Evolutionary conservation across 768 basidiomycete species (phyloP), one percentile per base, ranked within the genome.

Genomic region (Hirschioporus abietinus): DNA sequence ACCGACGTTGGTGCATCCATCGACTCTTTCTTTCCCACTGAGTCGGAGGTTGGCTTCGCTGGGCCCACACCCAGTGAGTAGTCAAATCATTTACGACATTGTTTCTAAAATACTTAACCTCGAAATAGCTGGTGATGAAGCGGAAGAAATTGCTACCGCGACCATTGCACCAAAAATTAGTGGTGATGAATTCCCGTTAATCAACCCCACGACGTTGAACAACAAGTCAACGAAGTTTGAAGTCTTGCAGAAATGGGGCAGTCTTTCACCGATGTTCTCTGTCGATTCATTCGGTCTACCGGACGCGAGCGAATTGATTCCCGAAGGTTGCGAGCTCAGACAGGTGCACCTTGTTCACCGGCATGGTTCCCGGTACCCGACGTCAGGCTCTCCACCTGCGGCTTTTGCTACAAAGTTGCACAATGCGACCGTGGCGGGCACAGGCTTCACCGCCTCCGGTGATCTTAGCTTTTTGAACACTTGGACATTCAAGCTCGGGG

Each of bases 221-320:
- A 69, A 74, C n/a, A 68, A 72, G 23, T 72, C 69, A 35, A 67
- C 67, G 20, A 66, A 30, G n/a, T 86, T 87, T 71, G 75, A 85
- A 64, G 75, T 84, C 20, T 67, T 83, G 36, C 75, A 78, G 63
- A 73, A 81, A 64, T 80, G 80, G 75, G 86, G 83, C 26, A 83
- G 81, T 69, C 79, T 84, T 36, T 76, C 80, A 5, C 84, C 84
- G 1, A 83, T 80, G 80, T 80, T 79, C 68, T 86, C 84, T 12
- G 78, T 85, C 24, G 73, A 79, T 1, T 79, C 82, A 5, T 83
- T 83, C 70, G 85, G 85, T n/a, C 75, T 86, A 20, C 80, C 78
- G 8, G 72, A 80, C 26, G 74, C 85, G 9, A 81, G 82, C 15
- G 78, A 83, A 0, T 58, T 76, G 17, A 76, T 85, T 24, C 86